Conservation (phyloP, 2,329 filamentous ascomycete species). For the Scytalidium sp. region DNA sequence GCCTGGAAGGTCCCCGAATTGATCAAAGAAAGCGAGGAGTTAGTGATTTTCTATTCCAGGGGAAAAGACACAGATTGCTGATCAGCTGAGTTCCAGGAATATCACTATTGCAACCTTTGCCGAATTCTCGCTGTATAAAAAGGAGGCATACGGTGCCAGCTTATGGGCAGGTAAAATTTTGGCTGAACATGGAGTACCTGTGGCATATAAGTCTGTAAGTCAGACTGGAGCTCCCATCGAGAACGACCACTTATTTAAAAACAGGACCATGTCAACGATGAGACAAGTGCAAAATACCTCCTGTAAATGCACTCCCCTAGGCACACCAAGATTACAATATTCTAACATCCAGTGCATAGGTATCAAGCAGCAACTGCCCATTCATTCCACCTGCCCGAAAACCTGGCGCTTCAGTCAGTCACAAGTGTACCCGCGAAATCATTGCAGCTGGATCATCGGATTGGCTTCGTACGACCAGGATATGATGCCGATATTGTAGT, state of each 20-base stretch:
- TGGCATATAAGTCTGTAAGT: conserved; percentile 39
- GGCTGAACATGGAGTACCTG: conserved; percentile 34
- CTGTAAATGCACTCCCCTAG: conserved; percentile 19
- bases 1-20: conserved; percentile 39
- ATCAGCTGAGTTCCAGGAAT: conserved; percentile 25
- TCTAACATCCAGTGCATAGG: conserved; percentile 11
- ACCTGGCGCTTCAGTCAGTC: conserved; percentile 39
- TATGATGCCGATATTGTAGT: conserved; percentile 49
- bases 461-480: conserved; percentile 40
- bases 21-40: conserved; percentile 35
- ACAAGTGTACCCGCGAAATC: conserved; percentile 43
- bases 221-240: neutral
- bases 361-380: conserved; percentile 38
- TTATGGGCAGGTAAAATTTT: conserved; percentile 38
- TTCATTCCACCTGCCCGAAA: conserved; percentile 37
- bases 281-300: conserved; percentile 38
- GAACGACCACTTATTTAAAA: neutral
- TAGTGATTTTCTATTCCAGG: conserved; percentile 13
- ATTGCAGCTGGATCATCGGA: conserved; percentile 38
- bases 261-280: conserved; percentile 31
- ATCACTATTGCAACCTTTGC: conserved; percentile 41
- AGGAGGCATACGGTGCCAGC: conserved; percentile 38
- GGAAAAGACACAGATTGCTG: neutral
- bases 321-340: neutral
- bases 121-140: conserved; percentile 39